These are phyloP conservation scores for Leptographium lundbergii DNA, from an alignment of 2,329 filamentous ascomycete genomes.

Conservation along the genomic window DNA sequence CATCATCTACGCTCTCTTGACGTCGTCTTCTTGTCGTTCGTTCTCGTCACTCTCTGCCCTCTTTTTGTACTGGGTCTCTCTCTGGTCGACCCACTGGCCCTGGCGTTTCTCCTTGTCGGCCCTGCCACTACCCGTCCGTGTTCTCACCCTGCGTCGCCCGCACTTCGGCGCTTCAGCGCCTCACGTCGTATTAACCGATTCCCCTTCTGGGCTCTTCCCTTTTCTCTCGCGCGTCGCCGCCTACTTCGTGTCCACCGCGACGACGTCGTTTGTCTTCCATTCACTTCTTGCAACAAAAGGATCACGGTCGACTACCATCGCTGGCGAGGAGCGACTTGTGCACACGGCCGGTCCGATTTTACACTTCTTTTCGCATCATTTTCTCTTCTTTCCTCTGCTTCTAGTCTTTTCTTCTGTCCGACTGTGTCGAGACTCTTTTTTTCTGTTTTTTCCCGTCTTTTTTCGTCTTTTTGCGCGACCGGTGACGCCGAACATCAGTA, in stretches of 20 bases:
- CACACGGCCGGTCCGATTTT: slow-evolving; percentile 4
- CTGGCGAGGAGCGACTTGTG: slow-evolving; percentile 6
- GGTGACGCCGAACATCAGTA: neutral
- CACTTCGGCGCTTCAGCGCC: neutral
- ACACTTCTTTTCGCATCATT: neutral
- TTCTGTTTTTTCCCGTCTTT: too few species aligned
- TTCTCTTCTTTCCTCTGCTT: neutral
- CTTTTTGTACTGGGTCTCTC: neutral
- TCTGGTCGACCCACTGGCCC: neutral
- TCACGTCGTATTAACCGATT: neutral
- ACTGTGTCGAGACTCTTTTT: neutral
- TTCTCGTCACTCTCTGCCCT: neutral
- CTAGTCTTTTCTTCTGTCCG: neutral
- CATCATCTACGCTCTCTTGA: neutral
- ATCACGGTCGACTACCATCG: slow-evolving; percentile 6
- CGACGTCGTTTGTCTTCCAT: neutral
- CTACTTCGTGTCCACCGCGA: neutral
- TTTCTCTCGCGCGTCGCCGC: neutral
- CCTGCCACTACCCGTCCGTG: neutral
- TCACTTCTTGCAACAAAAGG: neutral
- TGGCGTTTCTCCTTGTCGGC: neutral
- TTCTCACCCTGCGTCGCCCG: neutral
- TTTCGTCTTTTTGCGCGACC: neutral
- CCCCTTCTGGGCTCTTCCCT: neutral
- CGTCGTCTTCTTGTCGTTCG: neutral